Evolutionary conservation across 2,329 filamentous ascomycete genomes (phyloP), one percentile per base, ranked within the genome.

Genomic region (Pestalotiopsis sp.): DNA sequence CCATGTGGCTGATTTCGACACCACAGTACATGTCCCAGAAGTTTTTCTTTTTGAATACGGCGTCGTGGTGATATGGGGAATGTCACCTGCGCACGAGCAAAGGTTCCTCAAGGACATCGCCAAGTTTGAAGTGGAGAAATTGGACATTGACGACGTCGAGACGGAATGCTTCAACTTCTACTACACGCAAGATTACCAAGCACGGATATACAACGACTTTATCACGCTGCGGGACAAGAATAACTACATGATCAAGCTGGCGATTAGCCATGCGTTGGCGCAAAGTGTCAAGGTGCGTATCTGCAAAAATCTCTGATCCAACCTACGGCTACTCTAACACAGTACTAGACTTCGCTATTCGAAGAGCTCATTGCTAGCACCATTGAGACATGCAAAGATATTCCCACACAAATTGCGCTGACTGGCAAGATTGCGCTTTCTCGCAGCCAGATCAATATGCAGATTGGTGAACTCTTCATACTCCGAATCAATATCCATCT

Each of bases 201-300:
- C 96, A 25, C 92, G 96, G 65, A 99, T 99, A 80, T 99, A 99
- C 87, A 99, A 99, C 81, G 96, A 99, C 81, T 99, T 99, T 76
- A 99, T 99, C 80, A 96, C 93, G 2, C 82, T 99, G 70, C 88
- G 95, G 63, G 95, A 98, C 76, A 97, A 97, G 82, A 91, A 91
- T 76, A 97, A 97, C 80, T 97, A 98, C 83, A 98, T 98, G 96
- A 97, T 92, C 73, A 98, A 98, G 83, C 85, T 98, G 49, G 94
- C 95, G 68, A 98, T 98, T 78, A 97, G 94, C 17, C 96, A 99
- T 83, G 96, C 96, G 2, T 85, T 99, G 62, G 93, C 95, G 0
- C 96, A 99, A 80, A 97, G 93, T 72, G 96, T 98, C 77, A 98
- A 99, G 87, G 91, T 91, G 79, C 62, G 76, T 71, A 69, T 70